Evolutionary conservation across 169 alveolate genomes (phyloP).

Genomic region (Eimeria maxima): DNA sequence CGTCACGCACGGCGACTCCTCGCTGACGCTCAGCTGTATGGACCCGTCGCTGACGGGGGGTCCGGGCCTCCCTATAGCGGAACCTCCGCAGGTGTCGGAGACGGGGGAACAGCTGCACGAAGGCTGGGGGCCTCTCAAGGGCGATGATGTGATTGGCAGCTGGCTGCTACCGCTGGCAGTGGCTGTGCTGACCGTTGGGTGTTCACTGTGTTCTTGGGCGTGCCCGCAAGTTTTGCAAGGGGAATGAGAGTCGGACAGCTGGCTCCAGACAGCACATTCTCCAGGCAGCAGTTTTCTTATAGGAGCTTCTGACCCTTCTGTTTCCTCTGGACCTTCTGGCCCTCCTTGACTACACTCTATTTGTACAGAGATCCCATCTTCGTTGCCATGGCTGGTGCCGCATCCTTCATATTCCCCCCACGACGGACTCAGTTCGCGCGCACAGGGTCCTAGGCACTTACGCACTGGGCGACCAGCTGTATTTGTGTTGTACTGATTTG

Average conservation of each 20-base stretch:
- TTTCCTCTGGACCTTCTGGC: neutral
- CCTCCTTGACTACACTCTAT: neutral
- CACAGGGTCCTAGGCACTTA: neutral
- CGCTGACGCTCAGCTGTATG: constrained; percentile 52
- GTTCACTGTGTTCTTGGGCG: neutral
- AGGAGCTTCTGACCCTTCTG: neutral
- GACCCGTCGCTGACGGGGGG: constrained; percentile 9
- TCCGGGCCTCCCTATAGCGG: constrained; percentile 3
- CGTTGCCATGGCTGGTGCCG: neutral
- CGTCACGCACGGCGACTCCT: constrained; percentile 12
- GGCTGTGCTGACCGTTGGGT: constrained; percentile 7
- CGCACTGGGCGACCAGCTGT: neutral
- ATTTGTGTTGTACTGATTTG: neutral
- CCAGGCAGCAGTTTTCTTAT: neutral
- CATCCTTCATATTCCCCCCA: neutral
- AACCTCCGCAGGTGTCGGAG: neutral
- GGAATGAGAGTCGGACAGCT: neutral
- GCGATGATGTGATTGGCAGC: neutral
- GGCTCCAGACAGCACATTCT: neutral
- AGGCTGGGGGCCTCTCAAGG: neutral
- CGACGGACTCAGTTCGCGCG: neutral
- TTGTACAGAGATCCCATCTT: neutral
- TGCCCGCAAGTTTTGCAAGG: neutral
- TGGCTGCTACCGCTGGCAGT: neutral
- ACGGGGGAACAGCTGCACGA: constrained; percentile 22